Evolutionary conservation across 441 rosid species (phyloP), one percentile per base, ranked within the genome.

Genomic region (Pelargonium myrrhifolium): DNA sequence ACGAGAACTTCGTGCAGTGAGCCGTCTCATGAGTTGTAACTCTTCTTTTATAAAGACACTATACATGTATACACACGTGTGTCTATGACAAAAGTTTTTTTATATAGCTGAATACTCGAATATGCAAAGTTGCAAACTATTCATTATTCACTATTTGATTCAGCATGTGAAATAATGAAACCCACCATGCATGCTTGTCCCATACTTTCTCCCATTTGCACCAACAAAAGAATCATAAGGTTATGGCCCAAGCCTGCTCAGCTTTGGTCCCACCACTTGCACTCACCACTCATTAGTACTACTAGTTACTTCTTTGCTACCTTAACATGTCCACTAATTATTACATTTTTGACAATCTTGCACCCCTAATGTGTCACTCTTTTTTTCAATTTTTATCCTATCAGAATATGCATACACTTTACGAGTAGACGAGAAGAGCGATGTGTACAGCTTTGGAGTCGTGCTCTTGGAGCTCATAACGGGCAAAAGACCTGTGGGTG

Each of bases 351-450:
- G 40, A 37, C 40, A 37, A 37, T 37, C 6, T 37, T 37, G 40
- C 40, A 9, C 40, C n/a, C 40, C 40, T 37, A 37, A 37, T 37
- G 40, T 37, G 40, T 37, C 40, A 7, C 40, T 37, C 8, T 35
- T 35, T 35, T 31, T 24, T 35, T 58, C 2, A 58, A 20, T 20
- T 15, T 58, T 28, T 1, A 21, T 42, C 31, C 4, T 47, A 51
- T 15, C 66, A 83, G 86, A 83, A 61, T 83, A 81, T 26, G 87
- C 83, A 0, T 79, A 83, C 68, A 83, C 87, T 7, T 40, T 83
- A 43, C 76, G 74, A 21, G 87, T 83, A 59, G 80, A 81, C 1
- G 87, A 83, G 67, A 83, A 83, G 47, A 83, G 83, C 21, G 87
- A 83, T 26, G 83, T 83, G 0, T 83, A 83, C 11, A 83, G 86